Base-by-base conservation (phyloP, 495 filamentous ascomycete genomes). In the Bacidia rubella region DNA sequence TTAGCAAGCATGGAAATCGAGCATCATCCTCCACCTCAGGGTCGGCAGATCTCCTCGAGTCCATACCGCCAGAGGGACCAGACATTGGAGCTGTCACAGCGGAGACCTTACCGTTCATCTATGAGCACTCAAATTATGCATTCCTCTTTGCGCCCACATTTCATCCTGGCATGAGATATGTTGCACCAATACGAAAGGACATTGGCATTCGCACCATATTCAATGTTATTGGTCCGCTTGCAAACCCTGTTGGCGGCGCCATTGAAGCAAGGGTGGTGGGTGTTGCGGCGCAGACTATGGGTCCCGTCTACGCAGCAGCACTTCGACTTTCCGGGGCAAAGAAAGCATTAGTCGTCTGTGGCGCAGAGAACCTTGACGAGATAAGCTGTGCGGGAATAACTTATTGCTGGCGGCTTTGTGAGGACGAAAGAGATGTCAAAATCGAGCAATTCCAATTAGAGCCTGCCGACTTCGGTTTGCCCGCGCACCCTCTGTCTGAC, bases 131-230 rank as follows among this genome's bases (percentile, higher is more conserved):
- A 55, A 95, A 87, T 67, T 99, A 97, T 70, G 82, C 84, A 49
- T 99, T 99, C 70, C 80, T 99, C 25, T 99, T 92, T 64, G 93
- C 93, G 0, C 93, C 90, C 24, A 83, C 89, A 57, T 99, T 96
- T 75, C 93, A 99, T 69, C 86, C 86, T 0, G 89, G 85, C 38
- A 95, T 97, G 85, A 77, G 76, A 58, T 77, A 87, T 63, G 88
- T 90, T 20, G 88, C 87, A 11, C 73, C 80, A 5, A 82, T 95
- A 53, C 83, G 93, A 20, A 82, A 77, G 53, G 80, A 85, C 62
- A 77, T 99, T 10, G 88, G 87, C 47, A 86, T 89, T 68, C 79
- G 90, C 42, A 97, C 92, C 1, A 89, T 98, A 60, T 98, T 97
- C 79, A 97, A 98, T 67, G 74, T 97, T 0, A 77, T 97, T 49